Percentiles rank a stretch among this genome's conserved stretches.
phyloP scores from a whole-genome alignment of 2,329 filamentous ascomycete species.

The Aquanectria penicillioides region DNA sequence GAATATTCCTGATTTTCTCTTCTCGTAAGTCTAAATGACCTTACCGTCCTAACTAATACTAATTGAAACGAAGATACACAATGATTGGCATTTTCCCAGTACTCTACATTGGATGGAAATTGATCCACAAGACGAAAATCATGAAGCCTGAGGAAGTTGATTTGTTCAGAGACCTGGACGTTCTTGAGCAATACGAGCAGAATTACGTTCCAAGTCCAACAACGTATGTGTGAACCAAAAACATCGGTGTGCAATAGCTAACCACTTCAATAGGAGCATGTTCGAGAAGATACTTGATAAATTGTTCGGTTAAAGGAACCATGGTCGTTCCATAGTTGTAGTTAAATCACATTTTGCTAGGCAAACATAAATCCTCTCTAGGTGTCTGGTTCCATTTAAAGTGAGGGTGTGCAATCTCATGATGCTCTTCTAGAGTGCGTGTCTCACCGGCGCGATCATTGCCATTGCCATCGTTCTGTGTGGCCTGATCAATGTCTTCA shows the following conservation, averaged over 20 bases:
- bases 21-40: constrained; percentile 63
- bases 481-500: too few species aligned
- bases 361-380: too few species aligned
- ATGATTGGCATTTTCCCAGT: constrained; percentile 78
- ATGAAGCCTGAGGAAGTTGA: constrained; percentile 69
- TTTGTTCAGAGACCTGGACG: constrained; percentile 68
- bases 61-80: constrained; percentile 62
- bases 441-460: too few species aligned
- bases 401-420: too few species aligned
- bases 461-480: too few species aligned
- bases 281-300: constrained; percentile 34
- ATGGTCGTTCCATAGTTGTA: not conserved
- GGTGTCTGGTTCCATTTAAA: too few species aligned
- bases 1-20: constrained; percentile 76
- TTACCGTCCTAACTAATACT: not conserved
- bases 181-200: constrained; percentile 74
- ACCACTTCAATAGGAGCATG: constrained; percentile 21
- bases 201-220: constrained; percentile 66
- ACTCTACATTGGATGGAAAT: constrained; percentile 77
- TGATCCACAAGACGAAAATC: constrained; percentile 71
- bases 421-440: too few species aligned
- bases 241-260: not conserved
- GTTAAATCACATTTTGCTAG: too few species aligned
- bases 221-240: constrained; percentile 57
- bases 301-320: constrained; percentile 23